Base-by-base conservation (phyloP, 768 basidiomycete species). In the Lactarius sp. region DNA sequence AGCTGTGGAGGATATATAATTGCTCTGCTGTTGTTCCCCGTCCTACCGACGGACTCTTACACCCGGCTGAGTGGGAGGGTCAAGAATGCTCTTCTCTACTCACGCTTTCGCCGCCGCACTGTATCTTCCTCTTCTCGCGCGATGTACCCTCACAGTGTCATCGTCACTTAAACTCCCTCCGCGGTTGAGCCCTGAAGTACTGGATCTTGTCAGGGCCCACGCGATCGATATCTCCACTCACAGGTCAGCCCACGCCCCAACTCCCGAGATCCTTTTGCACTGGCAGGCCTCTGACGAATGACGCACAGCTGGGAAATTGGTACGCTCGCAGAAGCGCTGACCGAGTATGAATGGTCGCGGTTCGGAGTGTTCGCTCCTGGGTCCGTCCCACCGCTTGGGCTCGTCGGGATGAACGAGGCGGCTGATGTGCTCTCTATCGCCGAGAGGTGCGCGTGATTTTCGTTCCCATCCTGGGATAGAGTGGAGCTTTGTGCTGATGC, bases 231-330 rank as follows among this genome's bases (percentile, higher is more conserved):
- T 55, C 12, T 64, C 63, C 6, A 60, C 44, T 36, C 51, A 50
- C 18, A 67, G 66, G 66, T 67, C 22, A 27, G 58, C 46, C 47
- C 2, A 22, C 27, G 27, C 22, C 18, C 37, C 6, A 33, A 5
- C 39, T 7, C n/a, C 20, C 41, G 22, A 20, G 34, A 44, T 16
- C 37, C 36, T 33, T 44, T 49, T 8, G 18, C 44, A 31, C 14
- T 53, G 7, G 34, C 52, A 52, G 18, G 18, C 22, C 18, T 18
- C 13, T 59, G 37, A 64, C 33, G 37, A 18, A 39, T 31, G 12
- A 20, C 13, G 1, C 14, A 18, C 68, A 85, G 83, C 64, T 86
- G 85, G 85, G 84, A 85, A 67, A 67, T 82, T 50, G 85, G 85
- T 13, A 81, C 79, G 31, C 77, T 79, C 39, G 75, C 81, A n/a